A percentile compares a stretch with the other conserved stretches of the same genome.
Evolutionary conservation across 148 eudicot genomes (phyloP).

Genomic region (Camellia lanceoleosa): DNA sequence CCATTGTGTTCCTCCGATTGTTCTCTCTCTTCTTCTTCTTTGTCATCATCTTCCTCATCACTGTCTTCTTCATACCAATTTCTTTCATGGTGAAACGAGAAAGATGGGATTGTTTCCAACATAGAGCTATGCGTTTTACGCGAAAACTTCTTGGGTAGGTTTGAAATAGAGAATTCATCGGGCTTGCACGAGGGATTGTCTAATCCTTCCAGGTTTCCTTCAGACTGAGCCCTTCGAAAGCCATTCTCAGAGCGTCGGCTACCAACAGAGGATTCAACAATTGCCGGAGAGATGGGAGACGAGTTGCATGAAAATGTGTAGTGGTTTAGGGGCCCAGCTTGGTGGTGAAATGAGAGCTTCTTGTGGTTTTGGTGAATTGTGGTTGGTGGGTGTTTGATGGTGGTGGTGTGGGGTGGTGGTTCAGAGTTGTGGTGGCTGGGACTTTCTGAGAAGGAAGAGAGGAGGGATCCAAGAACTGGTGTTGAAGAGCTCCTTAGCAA

Average conservation of each 20-base stretch:
- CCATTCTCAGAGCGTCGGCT: slow-evolving; percentile 14
- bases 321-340: slow-evolving; percentile 25
- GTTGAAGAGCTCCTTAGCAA: slow-evolving; percentile 88
- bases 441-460: slow-evolving; percentile 59
- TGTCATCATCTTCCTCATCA: slow-evolving; percentile 27
- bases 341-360: slow-evolving; percentile 34
- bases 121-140: slow-evolving; percentile 28
- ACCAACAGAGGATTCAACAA: slow-evolving; percentile 18
- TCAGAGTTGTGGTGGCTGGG: slow-evolving; percentile 48
- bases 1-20: background rate
- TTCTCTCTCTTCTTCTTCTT: background rate
- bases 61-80: slow-evolving; percentile 30
- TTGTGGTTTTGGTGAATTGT: slow-evolving; percentile 20
- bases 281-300: slow-evolving; percentile 51
- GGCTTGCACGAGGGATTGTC: slow-evolving; percentile 17
- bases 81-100: slow-evolving; percentile 31
- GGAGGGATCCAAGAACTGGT: slow-evolving; percentile 76
- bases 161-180: slow-evolving; percentile 40
- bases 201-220: slow-evolving; percentile 57
- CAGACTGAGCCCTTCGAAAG: slow-evolving; percentile 61
- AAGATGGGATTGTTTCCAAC: slow-evolving; percentile 66
- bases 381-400: slow-evolving; percentile 29
- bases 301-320: slow-evolving; percentile 32
- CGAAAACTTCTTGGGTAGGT: slow-evolving; percentile 34
- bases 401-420: slow-evolving; percentile 5